Evolutionary conservation across 768 basidiomycete genomes (phyloP).

Genomic region (Botryobasidium botryosum): DNA sequence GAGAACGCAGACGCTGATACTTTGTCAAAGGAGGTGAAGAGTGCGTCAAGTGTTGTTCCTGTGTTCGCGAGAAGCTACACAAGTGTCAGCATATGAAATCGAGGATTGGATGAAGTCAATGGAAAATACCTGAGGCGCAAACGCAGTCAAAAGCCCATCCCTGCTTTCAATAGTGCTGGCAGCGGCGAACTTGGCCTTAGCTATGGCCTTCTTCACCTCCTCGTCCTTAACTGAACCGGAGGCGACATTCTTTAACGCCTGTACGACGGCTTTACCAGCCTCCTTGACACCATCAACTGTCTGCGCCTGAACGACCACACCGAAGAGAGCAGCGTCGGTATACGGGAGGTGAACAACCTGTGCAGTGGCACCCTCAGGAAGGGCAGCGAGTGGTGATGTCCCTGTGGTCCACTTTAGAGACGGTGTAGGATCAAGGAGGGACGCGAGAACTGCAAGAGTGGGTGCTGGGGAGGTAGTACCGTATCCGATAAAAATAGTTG

Average conservation of each 20-base stretch:
- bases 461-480: slow-evolving; percentile 53
- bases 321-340: slow-evolving; percentile 81
- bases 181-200: slow-evolving; percentile 75
- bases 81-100: not conserved
- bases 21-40: slow-evolving; percentile 52
- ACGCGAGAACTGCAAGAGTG: slow-evolving; percentile 61
- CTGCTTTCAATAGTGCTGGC: slow-evolving; percentile 54
- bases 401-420: slow-evolving; percentile 81
- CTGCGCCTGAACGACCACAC: slow-evolving; percentile 57
- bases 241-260: slow-evolving; percentile 38
- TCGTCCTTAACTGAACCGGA: slow-evolving; percentile 36
- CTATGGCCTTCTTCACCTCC: slow-evolving; percentile 61
- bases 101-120: slow-evolving; percentile 5
- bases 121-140: slow-evolving; percentile 45
- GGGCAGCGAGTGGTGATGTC: slow-evolving; percentile 42
- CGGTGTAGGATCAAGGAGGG: slow-evolving; percentile 60
- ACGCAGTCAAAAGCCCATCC: slow-evolving; percentile 40
- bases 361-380: slow-evolving; percentile 46
- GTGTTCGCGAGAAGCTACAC: slow-evolving; percentile 44
- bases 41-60: slow-evolving; percentile 37
- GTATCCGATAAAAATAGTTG: slow-evolving; percentile 79
- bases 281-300: slow-evolving; percentile 46
- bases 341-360: slow-evolving; percentile 71
- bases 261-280: slow-evolving; percentile 50
- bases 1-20: slow-evolving; percentile 50